These are phyloP conservation scores for Ustanciosporium gigantosporum DNA, from an alignment of 1,284 basidiomycete genomes.

Conservation along the genomic window DNA sequence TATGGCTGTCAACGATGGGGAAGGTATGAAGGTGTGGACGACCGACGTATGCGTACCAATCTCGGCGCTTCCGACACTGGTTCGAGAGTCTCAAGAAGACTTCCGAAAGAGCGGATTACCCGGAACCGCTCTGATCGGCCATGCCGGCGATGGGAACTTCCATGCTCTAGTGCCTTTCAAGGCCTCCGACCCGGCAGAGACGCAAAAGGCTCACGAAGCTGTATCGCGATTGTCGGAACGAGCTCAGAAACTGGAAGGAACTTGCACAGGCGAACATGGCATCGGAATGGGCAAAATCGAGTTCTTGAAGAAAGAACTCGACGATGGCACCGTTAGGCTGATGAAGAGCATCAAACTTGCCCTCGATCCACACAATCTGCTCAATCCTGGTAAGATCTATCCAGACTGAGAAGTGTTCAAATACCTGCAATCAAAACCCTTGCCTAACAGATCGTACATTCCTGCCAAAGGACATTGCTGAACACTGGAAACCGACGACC, in stretches of 20 bases:
- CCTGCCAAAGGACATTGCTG: no score
- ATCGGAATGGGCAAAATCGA: slow-evolving; percentile 48
- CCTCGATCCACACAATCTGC: slow-evolving; percentile 46
- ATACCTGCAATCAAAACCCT: no score
- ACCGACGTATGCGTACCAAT: slow-evolving; percentile 78
- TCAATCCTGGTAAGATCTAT: slow-evolving; percentile 53
- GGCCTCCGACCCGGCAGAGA: slow-evolving; percentile 25
- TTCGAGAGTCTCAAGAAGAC: slow-evolving; percentile 60
- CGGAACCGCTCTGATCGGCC: slow-evolving; percentile 70
- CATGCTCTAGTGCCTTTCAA: slow-evolving; percentile 52
- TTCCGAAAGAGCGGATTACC: slow-evolving; percentile 20
- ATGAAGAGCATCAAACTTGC: slow-evolving; percentile 46
- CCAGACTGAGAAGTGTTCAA: no score
- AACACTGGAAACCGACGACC: no score
- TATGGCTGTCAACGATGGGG: slow-evolving; percentile 67
- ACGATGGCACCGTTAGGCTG: slow-evolving; percentile 37
- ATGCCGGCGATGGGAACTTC: slow-evolving; percentile 78
- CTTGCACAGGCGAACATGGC: slow-evolving; percentile 63
- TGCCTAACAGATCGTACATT: no score
- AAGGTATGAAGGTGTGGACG: slow-evolving; percentile 72
- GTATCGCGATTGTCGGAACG: slow-evolving; percentile 64
- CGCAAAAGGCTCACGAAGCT: slow-evolving; percentile 60
- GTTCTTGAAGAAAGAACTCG: slow-evolving; percentile 46
- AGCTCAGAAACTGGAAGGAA: slow-evolving; percentile 64
- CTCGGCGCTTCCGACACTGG: slow-evolving; percentile 74